Evolutionary conservation across 306 rosid species (phyloP).

Genomic region (Casuarina cunninghamiana): DNA sequence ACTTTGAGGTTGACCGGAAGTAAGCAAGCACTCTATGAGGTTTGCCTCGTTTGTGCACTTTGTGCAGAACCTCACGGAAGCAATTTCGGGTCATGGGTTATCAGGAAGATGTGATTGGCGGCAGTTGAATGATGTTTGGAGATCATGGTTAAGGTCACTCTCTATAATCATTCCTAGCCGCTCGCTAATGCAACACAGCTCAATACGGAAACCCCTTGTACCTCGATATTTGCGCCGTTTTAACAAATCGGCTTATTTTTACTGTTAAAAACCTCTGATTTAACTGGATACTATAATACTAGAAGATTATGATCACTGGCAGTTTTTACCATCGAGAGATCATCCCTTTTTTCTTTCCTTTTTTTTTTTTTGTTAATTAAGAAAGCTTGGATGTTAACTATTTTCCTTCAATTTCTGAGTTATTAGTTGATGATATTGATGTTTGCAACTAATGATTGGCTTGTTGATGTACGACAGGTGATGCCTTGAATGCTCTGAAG

Average conservation of each 20-base stretch:
- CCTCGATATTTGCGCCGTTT: not conserved
- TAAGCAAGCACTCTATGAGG: not conserved
- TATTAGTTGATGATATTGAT: slow-evolving; percentile 13
- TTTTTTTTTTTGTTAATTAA: too few species aligned
- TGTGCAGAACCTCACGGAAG: not conserved
- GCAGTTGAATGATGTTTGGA: not conserved
- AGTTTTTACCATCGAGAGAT: not conserved
- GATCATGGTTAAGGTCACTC: not conserved
- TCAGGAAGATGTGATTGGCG: not conserved
- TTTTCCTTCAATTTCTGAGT: not conserved
- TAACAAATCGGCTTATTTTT: not conserved
- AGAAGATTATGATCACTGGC: not conserved
- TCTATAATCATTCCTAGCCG: not conserved
- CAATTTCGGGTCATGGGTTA: not conserved
- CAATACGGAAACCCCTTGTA: not conserved
- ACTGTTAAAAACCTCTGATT: not conserved
- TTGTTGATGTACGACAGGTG: slow-evolving; percentile 53
- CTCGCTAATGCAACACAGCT: not conserved
- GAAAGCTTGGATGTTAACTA: not conserved
- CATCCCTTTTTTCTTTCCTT: not conserved
- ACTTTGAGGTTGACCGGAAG: not conserved
- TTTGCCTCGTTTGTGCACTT: not conserved
- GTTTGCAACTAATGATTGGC: slow-evolving; percentile 28
- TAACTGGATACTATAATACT: not conserved
- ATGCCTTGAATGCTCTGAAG: slow-evolving; percentile 85